phyloP scores from a whole-genome alignment of 331 rosid species.

The Pyrus hybrid region DNA sequence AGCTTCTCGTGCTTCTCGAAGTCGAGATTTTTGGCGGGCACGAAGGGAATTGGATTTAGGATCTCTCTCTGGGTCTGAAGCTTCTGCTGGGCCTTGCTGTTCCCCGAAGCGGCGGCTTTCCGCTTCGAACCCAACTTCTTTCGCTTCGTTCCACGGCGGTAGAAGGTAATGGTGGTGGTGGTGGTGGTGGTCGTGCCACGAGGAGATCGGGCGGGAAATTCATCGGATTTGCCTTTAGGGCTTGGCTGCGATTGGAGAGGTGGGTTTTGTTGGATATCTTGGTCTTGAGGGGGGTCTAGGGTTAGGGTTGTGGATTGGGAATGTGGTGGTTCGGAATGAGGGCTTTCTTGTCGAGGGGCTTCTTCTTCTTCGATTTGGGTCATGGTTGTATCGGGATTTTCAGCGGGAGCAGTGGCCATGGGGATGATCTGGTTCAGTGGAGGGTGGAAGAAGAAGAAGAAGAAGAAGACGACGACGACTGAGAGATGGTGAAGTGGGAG shows the following conservation, averaged over 20 bases:
- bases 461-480: not conserved
- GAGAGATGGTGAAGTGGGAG: too few relatives aligned
- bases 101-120: constrained; percentile 19
- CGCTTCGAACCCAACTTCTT: constrained; percentile 32
- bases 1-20: constrained; percentile 45
- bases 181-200: not conserved
- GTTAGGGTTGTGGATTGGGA: constrained; percentile 36
- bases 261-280: constrained; percentile 10
- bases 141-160: constrained; percentile 37
- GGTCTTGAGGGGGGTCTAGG: constrained; percentile 12
- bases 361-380: not conserved
- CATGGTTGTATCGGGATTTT: not conserved
- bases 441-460: not conserved
- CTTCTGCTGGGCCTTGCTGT: constrained; percentile 37
- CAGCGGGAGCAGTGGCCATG: not conserved
- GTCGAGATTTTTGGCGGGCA: constrained; percentile 38
- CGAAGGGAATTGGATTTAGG: constrained; percentile 55
- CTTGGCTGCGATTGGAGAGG: constrained; percentile 6
- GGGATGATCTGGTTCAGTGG: not conserved
- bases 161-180: not conserved
- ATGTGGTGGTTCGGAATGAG: constrained; percentile 21
- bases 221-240: constrained; percentile 19
- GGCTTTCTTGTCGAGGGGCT: not conserved
- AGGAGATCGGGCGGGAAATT: constrained; percentile 8
- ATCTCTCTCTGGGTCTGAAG: constrained; percentile 27